Evolutionary conservation across 129 eudicot genomes (phyloP), one percentile per base, ranked within the genome.

Genomic region (Oenanthe sinensis): DNA sequence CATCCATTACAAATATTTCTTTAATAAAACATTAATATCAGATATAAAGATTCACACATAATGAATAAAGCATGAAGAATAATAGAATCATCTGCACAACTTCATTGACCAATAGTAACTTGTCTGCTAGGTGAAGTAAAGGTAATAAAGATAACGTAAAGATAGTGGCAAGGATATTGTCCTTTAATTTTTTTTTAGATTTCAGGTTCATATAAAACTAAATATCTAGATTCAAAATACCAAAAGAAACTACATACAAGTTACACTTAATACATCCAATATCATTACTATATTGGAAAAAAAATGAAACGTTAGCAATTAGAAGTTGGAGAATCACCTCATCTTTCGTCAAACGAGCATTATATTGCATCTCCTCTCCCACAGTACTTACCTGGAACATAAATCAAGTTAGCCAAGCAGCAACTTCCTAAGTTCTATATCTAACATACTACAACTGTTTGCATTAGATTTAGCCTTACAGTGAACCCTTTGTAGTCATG

Each of bases 401-500:
- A 74, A 6, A 20, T 65, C 4, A 45, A 70, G 22, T 73, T 43
- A 20, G 79, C 43, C 82, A 26, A 85, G 83, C 44, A 85, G 81
- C 79, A 44, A 36, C 50, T 63, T 81, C 50, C 17, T 28, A 36
- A 45, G 45, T 81, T 45, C 17, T 28, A 43, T 24, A 76, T 5
- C 48, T 14, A 39, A n/a, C 45, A 62, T 70, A 17, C 15, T 68
- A 54, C 39, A 78, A 68, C n/a, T 60, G 44, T 30, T 39, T 54
- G 50, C n/a, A 39, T 30, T 52, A 26, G 54, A 74, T 48, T 65
- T 50, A 55, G 77, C 45, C 97, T 80, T 87, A 95, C 98, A 36
- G 92, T 85, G 83, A 90, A 95, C 8, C 97, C 98, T 85, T 90
- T 95, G 90, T 95, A 95, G 85, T 95, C 98, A 86, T 95, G 98